Conservation (phyloP, 108 stramenopile genomes). For the Nitzschia sp. region DNA sequence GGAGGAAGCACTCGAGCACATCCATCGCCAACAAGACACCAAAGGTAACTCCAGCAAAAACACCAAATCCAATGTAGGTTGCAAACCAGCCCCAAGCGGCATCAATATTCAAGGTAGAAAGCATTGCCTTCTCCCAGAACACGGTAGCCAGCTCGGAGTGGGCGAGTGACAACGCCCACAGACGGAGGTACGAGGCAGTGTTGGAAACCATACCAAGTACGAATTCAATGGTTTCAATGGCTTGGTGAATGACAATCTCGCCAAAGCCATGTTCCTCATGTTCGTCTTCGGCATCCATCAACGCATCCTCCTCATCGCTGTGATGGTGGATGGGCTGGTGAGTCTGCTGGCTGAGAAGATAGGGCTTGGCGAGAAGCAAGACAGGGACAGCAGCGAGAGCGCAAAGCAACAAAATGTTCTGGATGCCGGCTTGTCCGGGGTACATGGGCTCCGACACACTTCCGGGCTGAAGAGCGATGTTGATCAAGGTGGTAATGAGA, state of each 20-base stretch:
- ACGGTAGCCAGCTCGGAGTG: slow-evolving; percentile 98
- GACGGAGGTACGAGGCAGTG: slow-evolving; percentile 99
- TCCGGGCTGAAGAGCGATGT: slow-evolving; percentile 96
- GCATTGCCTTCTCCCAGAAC: slow-evolving; percentile 99
- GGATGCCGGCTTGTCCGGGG: slow-evolving; percentile 83
- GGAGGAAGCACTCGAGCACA: slow-evolving; percentile 99
- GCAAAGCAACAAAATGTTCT: slow-evolving; percentile 86
- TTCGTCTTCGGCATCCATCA: slow-evolving; percentile 56
- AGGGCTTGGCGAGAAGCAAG: slow-evolving; percentile 94
- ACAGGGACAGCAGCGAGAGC: slow-evolving; percentile 93
- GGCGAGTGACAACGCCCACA: slow-evolving; percentile 98
- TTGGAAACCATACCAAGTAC: slow-evolving; percentile 98
- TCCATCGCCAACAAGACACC: slow-evolving; percentile 98
- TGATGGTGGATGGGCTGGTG: slow-evolving; percentile 40
- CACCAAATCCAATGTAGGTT: slow-evolving; percentile 93
- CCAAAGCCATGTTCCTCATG: slow-evolving; percentile 87
- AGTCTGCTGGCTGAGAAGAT: slow-evolving; percentile 66
- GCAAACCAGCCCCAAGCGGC: slow-evolving; percentile 61
- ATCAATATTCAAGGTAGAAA: slow-evolving; percentile 90
- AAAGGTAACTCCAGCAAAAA: slow-evolving; percentile 96
- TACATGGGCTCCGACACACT: slow-evolving; percentile 95
- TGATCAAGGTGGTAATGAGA: slow-evolving; percentile 96
- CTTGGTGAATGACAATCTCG: slow-evolving; percentile 94
- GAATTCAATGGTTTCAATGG: slow-evolving; percentile 99
- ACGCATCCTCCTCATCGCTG: slow-evolving; percentile 63